Evolutionary conservation across 352 stramenopile genomes (phyloP).

Genomic region (Phytophthora syringae): DNA sequence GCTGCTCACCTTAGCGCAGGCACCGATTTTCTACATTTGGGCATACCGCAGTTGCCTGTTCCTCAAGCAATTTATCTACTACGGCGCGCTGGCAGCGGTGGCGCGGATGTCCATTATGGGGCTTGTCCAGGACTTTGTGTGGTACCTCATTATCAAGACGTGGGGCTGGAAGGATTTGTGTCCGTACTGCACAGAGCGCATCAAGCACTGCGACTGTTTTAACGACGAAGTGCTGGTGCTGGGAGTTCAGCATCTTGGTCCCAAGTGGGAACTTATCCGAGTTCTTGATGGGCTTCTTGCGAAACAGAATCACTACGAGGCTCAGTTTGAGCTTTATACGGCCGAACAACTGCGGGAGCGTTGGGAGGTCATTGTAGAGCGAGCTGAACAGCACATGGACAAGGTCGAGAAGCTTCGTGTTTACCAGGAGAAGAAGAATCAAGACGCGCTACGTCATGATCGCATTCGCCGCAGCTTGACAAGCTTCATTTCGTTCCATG

Average conservation of each 20-base stretch:
- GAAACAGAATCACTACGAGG: conserved; percentile 47
- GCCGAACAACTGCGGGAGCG: conserved; percentile 64
- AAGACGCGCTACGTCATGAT: conserved; percentile 37
- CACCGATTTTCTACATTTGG: conserved; percentile 77
- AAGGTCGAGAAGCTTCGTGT: conserved; percentile 65
- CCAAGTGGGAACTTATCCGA: conserved; percentile 75
- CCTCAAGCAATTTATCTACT: conserved; percentile 70
- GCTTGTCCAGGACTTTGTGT: conserved; percentile 51
- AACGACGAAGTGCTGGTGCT: conserved; percentile 73
- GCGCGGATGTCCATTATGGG: conserved; percentile 64
- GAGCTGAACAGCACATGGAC: conserved; percentile 61
- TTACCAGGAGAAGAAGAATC: conserved; percentile 60
- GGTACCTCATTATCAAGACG: conserved; percentile 66
- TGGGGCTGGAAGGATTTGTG: conserved; percentile 72
- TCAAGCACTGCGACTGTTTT: conserved; percentile 75
- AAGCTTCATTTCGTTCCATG: conserved; percentile 37
- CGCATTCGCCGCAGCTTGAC: conserved; percentile 44
- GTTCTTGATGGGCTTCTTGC: conserved; percentile 56
- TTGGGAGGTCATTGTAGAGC: conserved; percentile 63
- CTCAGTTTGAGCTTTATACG: conserved; percentile 69
- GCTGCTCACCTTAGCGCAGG: conserved; percentile 59
- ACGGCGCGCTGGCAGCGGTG: conserved; percentile 56
- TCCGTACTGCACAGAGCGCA: conserved; percentile 70
- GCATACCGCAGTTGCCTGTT: conserved; percentile 63
- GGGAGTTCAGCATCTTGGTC: conserved; percentile 55